These are phyloP conservation scores for Trichoderma gracile DNA, from an alignment of 2,329 filamentous ascomycete genomes.

Conservation along the genomic window DNA sequence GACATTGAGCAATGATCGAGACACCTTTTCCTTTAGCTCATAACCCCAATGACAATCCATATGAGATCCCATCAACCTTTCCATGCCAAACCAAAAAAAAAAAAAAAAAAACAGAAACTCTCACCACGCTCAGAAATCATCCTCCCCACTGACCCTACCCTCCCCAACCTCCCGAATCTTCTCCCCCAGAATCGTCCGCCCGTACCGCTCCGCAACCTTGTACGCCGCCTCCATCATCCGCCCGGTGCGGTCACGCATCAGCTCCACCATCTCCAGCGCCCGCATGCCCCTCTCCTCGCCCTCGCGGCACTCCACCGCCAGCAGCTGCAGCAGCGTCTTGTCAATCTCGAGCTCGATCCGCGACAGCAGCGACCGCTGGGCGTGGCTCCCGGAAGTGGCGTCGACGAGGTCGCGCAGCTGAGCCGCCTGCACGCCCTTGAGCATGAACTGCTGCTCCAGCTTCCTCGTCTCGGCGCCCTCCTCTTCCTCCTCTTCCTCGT, in stretches of 20 bases:
- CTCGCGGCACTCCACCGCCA: constrained; percentile 86
- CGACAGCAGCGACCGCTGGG: constrained; percentile 67
- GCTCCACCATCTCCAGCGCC: constrained; percentile 81
- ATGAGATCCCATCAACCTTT: not conserved
- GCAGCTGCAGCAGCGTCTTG: constrained; percentile 83
- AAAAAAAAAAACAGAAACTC: not conserved
- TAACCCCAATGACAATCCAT: no score
- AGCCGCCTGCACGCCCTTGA: constrained; percentile 68
- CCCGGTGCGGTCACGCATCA: constrained; percentile 82
- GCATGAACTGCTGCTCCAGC: constrained; percentile 80
- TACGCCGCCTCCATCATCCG: constrained; percentile 89
- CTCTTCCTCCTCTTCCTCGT: constrained; percentile 38
- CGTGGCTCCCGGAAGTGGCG: constrained; percentile 57
- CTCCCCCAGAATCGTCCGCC: constrained; percentile 73
- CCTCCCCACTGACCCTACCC: constrained; percentile 61
- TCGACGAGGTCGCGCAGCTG: constrained; percentile 76
- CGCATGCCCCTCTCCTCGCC: constrained; percentile 95
- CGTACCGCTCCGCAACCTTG: constrained; percentile 86
- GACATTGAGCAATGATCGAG: no score
- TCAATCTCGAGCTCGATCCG: constrained; percentile 81
- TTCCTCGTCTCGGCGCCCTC: constrained; percentile 54
- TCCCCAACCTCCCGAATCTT: constrained; percentile 90
- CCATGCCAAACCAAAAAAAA: not conserved
- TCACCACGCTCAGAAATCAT: constrained; percentile 33
- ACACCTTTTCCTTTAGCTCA: no score